Evolutionary conservation across 352 stramenopile species (phyloP), one percentile per base, ranked within the genome.

Genomic region (Globisporangium perplexum): DNA sequence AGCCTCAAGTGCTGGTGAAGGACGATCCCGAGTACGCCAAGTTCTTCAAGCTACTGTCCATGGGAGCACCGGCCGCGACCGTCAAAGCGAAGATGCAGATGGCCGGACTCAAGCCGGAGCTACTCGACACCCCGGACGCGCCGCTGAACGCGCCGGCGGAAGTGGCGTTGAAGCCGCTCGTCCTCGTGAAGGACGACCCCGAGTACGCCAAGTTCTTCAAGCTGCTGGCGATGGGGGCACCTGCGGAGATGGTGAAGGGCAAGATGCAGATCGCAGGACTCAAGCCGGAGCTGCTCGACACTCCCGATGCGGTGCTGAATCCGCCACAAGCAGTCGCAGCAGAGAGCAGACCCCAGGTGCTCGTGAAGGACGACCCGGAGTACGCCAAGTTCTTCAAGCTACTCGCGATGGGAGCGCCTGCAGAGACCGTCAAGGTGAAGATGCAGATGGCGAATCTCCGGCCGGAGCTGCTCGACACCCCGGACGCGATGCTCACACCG

Each of bases 361-460:
- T 81, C 4, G 74, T 87, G 36, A 89, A 89, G 52, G 75, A 89
- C 46, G 66, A 86, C 41, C 73, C 73, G 0, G 69, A 68, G 14
- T 89, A 90, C 45, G 65, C 76, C 33, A 90, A 86, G 56, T 90
- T 90, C 50, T 90, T 90, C 61, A 90, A 88, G 47, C 56, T 90
- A 5, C 58, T 83, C 8, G 53, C 62, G 0, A 90, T 90, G 79
- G 71, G 72, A 2, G 77, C 79, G 4, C 79, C 79, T 18, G 42
- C 65, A 0, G 72, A 76, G 4, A 77, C 59, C 0, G 79, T 90
- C 4, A 86, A 88, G 55, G 58, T 50, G 1, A 86, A 83, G 52
- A 87, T 90, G 73, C 63, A 74, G 38, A 80, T 87, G 62, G 73
- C 72, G 31, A 76, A 76, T 4, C 59, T 90, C 7, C 69, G 76